Evolutionary conservation across 2,329 filamentous ascomycete species (phyloP).

Genomic region (Diaporthe ampelina): DNA sequence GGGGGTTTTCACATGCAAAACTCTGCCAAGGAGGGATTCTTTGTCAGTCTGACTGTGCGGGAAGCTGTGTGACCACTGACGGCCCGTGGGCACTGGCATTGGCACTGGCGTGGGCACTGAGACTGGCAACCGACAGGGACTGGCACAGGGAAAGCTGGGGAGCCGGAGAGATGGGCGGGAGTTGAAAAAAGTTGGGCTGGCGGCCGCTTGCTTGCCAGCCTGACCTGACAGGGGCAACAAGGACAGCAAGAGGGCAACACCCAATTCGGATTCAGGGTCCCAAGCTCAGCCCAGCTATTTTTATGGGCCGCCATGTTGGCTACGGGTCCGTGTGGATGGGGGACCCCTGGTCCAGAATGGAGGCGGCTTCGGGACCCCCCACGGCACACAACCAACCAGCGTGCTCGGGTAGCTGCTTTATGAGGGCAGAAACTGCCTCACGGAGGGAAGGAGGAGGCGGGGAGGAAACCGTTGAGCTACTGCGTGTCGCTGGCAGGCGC

Average conservation of each 20-base stretch:
- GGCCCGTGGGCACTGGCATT: background rate
- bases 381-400: constrained; percentile 6
- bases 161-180: background rate
- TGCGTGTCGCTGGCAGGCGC: background rate
- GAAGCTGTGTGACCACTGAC: background rate
- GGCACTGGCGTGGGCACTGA: background rate
- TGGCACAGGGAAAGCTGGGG: background rate
- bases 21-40: constrained; percentile 20
- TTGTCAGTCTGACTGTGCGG: constrained; percentile 7
- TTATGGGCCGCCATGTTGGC: constrained; percentile 27
- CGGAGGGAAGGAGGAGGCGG: background rate
- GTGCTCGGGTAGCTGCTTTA: background rate
- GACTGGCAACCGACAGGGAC: background rate
- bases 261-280: constrained; percentile 20
- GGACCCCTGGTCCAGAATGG: background rate
- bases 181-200: background rate
- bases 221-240: background rate
- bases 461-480: constrained; percentile 3
- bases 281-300: constrained; percentile 30
- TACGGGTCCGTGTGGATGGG: background rate
- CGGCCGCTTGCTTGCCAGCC: too few relatives aligned
- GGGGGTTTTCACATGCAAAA: constrained; percentile 37
- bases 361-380: constrained; percentile 4
- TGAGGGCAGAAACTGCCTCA: background rate
- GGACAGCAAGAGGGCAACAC: too few relatives aligned